Evolutionary conservation across 2,329 filamentous ascomycete species (phyloP), one percentile per base, ranked within the genome.

Genomic region (Xylaria hypoxylon): DNA sequence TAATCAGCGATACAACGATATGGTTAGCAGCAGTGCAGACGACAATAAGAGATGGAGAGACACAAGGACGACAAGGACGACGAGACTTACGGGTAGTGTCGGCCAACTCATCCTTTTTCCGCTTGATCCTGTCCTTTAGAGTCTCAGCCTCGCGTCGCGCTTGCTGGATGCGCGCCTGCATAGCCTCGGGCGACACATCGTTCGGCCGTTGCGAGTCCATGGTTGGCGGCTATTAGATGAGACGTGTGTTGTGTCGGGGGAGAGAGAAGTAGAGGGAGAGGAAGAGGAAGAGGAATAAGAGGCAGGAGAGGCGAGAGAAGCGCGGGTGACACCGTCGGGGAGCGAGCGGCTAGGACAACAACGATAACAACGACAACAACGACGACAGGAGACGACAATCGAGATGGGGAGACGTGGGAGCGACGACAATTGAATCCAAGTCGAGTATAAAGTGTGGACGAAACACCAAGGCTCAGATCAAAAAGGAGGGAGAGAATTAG

Each of bases 31-130:
- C 55, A 45, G 55, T 55, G 58, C 44, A 38, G 68, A 55, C 24
- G 38, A 62, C 13, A 40, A 28, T 15, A 45, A 19, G 15, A 26
- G 42, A 61, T 51, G 10, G 26, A 38, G 45, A 19, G 28, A n/a
- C 28, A 26, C 31, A 22, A 35, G 8, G 33, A 26, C 6, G 55
- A 64, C 47, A 35, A 42, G 15, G 42, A 57, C 11, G 35, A 31
- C 15, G 40, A 59, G 50, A 87, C 95, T 89, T 90, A 99, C 96
- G 91, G 79, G 94, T 96, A 71, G 94, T 97, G 83, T 99, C 96
- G 79, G 95, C 95, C 75, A 99, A 89, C 84, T 98, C 96, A 88
- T 99, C 96, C 92, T 98, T 98, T 90, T 97, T 97, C 83, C 94
- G 90, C 91, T 97, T 98, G 89, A 98, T 98, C 82, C 93, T 91